Evolutionary conservation across 1,139 yeast species (phyloP).

Genomic region (Fermentozyma sake): DNA sequence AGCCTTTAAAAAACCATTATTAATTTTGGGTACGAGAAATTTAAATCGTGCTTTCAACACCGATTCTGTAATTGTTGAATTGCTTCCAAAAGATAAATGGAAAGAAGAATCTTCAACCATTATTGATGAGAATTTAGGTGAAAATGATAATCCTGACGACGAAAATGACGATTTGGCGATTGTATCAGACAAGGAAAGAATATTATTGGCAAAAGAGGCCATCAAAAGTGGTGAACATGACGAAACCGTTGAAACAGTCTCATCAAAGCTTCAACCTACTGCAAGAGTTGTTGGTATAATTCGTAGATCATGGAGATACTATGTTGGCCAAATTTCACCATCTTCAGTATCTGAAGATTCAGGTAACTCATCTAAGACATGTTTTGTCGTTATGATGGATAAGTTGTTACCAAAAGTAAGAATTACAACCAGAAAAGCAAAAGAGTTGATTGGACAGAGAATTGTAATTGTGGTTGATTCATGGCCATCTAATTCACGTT

Average conservation of each 20-base stretch:
- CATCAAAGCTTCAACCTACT: slow-evolving; percentile 68
- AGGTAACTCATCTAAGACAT: slow-evolving; percentile 64
- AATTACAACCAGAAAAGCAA: slow-evolving; percentile 82
- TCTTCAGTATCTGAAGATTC: slow-evolving; percentile 57
- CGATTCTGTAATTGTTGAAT: slow-evolving; percentile 86
- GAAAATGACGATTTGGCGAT: slow-evolving; percentile 39
- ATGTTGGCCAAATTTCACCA: slow-evolving; percentile 91
- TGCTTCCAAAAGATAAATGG: slow-evolving; percentile 86
- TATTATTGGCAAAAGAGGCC: slow-evolving; percentile 74
- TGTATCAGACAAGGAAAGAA: slow-evolving; percentile 73
- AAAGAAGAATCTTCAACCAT: slow-evolving; percentile 77
- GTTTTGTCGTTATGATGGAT: slow-evolving; percentile 87
- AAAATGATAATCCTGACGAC: slow-evolving; percentile 55
- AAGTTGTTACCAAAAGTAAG: slow-evolving; percentile 81
- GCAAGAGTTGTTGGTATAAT: slow-evolving; percentile 86
- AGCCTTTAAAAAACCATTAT: slow-evolving; percentile 75
- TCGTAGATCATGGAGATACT: slow-evolving; percentile 92
- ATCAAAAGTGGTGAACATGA: too few relatives aligned
- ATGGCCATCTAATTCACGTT: slow-evolving; percentile 82
- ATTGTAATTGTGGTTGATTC: slow-evolving; percentile 89
- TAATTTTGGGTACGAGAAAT: slow-evolving; percentile 77
- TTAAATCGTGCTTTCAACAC: slow-evolving; percentile 90
- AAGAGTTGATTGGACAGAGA: slow-evolving; percentile 77
- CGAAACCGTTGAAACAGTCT: slow-evolving; percentile 26
- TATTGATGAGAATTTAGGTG: slow-evolving; percentile 69